Percentiles rank a stretch among this genome's conserved stretches.
phyloP scores from a whole-genome alignment of 2,329 filamentous ascomycete genomes.

The Hirsutella thompsonii region DNA sequence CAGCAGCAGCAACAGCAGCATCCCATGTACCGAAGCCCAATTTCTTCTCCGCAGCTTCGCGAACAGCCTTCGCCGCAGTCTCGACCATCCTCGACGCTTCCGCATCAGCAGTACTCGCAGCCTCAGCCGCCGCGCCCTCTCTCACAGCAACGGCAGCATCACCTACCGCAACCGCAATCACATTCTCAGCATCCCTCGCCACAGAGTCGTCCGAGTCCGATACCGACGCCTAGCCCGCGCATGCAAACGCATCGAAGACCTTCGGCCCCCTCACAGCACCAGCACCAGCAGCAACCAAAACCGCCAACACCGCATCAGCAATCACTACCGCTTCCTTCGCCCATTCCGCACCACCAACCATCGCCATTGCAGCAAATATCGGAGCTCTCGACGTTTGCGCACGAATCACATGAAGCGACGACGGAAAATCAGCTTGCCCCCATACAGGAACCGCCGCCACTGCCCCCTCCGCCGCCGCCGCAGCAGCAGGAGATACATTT shows the following conservation, averaged over 20 bases:
- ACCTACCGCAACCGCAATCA: slow-evolving; percentile 18
- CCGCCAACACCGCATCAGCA: slow-evolving; percentile 6
- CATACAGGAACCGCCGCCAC: slow-evolving; percentile 1
- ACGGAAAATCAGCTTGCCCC: slow-evolving; percentile 1
- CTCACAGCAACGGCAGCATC: slow-evolving; percentile 17
- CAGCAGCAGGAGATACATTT: slow-evolving; percentile 14
- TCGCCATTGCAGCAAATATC: slow-evolving; percentile 1
- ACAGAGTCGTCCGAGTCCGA: too few relatives aligned
- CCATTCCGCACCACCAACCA: not conserved
- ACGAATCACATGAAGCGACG: slow-evolving; percentile 2
- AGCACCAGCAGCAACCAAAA: slow-evolving; percentile 4
- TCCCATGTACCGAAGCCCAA: slow-evolving; percentile 4
- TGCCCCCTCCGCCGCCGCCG: slow-evolving; percentile 2
- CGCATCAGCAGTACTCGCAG: slow-evolving; percentile 17
- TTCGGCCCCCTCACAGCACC: slow-evolving; percentile 2
- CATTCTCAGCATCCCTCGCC: slow-evolving; percentile 11
- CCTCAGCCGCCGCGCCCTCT: slow-evolving; percentile 19
- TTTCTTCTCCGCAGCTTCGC: slow-evolving; percentile 7
- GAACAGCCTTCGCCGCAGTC: slow-evolving; percentile 9
- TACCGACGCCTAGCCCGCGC: slow-evolving; percentile 9
- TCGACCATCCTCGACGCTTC: slow-evolving; percentile 1
- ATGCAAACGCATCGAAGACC: not conserved
- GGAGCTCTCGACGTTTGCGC: slow-evolving; percentile 1
- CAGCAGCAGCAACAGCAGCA: slow-evolving; percentile 1
- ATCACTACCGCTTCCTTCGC: slow-evolving; percentile 3